Evolutionary conservation across 306 rosid genomes (phyloP).

Genomic region (Ammopiptanthus mongolicus): DNA sequence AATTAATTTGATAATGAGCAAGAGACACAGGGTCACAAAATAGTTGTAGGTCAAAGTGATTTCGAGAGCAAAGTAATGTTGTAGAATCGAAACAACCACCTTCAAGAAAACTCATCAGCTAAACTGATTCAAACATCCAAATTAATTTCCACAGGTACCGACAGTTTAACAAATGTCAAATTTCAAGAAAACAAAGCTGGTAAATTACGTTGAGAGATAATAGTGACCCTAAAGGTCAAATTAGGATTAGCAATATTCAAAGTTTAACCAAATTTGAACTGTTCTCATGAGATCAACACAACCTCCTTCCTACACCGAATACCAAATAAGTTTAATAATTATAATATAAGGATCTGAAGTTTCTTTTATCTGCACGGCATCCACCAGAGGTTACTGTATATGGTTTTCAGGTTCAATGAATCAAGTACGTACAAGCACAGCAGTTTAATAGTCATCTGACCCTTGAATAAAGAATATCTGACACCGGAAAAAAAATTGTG

Average conservation of each 20-base stretch:
- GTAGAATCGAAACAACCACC: not conserved
- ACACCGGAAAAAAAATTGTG: not conserved
- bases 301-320: not conserved
- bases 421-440: not conserved
- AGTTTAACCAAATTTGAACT: not conserved
- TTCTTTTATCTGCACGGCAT: not conserved
- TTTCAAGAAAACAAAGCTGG: not conserved
- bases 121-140: not conserved
- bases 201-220: not conserved
- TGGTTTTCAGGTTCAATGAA: not conserved
- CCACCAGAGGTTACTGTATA: not conserved
- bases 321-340: not conserved
- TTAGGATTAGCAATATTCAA: not conserved
- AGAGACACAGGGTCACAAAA: not conserved
- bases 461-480: not conserved
- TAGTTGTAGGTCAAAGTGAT: not conserved
- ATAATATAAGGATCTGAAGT: not conserved
- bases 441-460: not conserved
- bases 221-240: not conserved
- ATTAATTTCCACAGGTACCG: not conserved
- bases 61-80: not conserved
- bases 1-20: not conserved
- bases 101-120: too few relatives aligned
- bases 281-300: not conserved
- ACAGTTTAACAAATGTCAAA: not conserved